Evolutionary conservation across 1,284 basidiomycete species (phyloP), one percentile per base, ranked within the genome.

Genomic region (Puccinia horiana): DNA sequence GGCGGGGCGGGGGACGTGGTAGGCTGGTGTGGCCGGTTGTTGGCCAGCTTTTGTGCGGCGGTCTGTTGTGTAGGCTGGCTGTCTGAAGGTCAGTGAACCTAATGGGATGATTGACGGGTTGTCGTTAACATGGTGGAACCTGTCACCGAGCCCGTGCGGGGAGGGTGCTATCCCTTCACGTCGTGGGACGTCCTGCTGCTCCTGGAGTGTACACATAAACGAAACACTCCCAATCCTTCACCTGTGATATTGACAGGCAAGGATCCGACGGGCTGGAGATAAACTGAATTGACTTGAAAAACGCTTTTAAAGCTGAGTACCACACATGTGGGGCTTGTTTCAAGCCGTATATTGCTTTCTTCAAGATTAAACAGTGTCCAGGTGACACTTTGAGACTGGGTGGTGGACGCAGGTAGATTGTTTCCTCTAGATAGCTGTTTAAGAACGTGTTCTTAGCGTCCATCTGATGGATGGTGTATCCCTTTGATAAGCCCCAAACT

Each of bases 281-380:
- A 29, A 74, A 52, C 2, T 2, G 4, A 20, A 74, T 74, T 2
- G 26, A 29, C 14, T 5, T 29, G 47, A 74, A 74, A 14, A 74
- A 74, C 0, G 42, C 72, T 29, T 37, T 54, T 6, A 74, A 35
- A 2, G 32, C 47, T 35, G 47, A 40, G 32, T 74, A 74, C 72
- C 72, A 74, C 0, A 74, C 72, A 8, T 18, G 47, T 29, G 72
- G 72, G 4, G 44, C 72, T 35, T 74, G 72, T 18, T 74, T 74
- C 32, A 73, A 52, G 6, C 49, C 44, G n/a, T 54, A 54, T 18
- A 26, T 73, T 3, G 63, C 63, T 40, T 67, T 67, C 35, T 67
- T 40, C 5, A 40, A 26, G 26, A 44, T 6, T 3, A 69, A 18
- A 35, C 67, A 69, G 67, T 69, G 44, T 6, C 40, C 26, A 1